Percentiles rank a stretch among this genome's conserved stretches.
phyloP scores from a whole-genome alignment of 2,329 filamentous ascomycete genomes.

The Thielaviopsis euricoi region DNA sequence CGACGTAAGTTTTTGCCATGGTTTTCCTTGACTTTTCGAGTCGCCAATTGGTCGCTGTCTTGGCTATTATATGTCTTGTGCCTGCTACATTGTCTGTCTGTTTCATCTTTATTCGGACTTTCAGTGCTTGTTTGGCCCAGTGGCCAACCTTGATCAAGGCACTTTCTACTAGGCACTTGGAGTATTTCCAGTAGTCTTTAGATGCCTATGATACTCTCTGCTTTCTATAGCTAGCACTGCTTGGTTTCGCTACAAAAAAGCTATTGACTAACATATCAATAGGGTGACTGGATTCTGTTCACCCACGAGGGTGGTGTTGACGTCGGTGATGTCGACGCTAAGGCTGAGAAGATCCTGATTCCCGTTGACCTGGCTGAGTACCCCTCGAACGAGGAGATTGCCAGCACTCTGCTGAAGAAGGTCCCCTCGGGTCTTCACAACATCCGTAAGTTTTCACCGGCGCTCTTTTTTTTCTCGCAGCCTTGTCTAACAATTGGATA shows the following conservation, averaged over 20 bases:
- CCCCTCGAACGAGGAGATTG: slow-evolving; percentile 91
- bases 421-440: slow-evolving; percentile 93
- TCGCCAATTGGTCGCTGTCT: not conserved
- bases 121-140: too few relatives aligned
- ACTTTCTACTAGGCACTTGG: too few relatives aligned
- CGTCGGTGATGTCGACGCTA: slow-evolving; percentile 95
- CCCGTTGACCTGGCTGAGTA: slow-evolving; percentile 90
- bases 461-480: not conserved
- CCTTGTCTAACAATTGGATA: not conserved
- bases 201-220: too few relatives aligned
- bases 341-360: slow-evolving; percentile 96
- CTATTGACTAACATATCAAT: slow-evolving; percentile 21
- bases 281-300: slow-evolving; percentile 99
- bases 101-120: not conserved
- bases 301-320: slow-evolving; percentile 99
- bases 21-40: slow-evolving; percentile 12
- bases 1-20: slow-evolving; percentile 57
- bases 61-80: not conserved
- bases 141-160: too few relatives aligned
- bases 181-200: too few relatives aligned
- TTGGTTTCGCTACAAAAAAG: too few relatives aligned
- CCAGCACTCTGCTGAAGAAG: slow-evolving; percentile 69
- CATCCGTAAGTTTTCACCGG: slow-evolving; percentile 33
- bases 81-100: not conserved
- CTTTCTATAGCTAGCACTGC: too few relatives aligned